A percentile compares a stretch with the other conserved stretches of the same genome.
These are phyloP conservation scores for Trichoderma orchidacearum DNA, from an alignment of 495 filamentous ascomycete genomes.

Conservation along the genomic window DNA sequence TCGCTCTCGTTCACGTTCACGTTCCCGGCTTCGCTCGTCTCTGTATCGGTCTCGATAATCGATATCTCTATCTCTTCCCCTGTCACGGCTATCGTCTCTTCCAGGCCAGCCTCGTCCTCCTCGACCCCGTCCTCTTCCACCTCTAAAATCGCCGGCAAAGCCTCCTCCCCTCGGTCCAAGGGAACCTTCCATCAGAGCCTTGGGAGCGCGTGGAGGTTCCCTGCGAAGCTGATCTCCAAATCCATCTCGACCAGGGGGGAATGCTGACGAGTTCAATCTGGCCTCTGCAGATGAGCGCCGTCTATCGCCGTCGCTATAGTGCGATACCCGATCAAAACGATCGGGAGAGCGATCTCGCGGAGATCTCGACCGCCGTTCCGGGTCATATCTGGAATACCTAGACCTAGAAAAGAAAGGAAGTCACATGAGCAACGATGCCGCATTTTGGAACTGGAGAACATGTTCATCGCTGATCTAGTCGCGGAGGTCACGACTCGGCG, in stretches of 20 bases:
- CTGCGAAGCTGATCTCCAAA: conserved; percentile 29
- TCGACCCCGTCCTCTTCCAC: conserved; percentile 27
- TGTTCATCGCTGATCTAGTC: not conserved
- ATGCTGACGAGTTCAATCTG: conserved; percentile 30
- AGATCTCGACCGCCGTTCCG: conserved; percentile 35
- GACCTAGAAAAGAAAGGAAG: conserved; percentile 16
- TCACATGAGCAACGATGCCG: not conserved
- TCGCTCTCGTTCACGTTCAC: conserved; percentile 19
- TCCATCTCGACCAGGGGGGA: conserved; percentile 33
- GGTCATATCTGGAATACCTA: conserved; percentile 32
- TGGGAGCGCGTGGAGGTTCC: conserved; percentile 56
- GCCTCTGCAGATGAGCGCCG: conserved; percentile 32
- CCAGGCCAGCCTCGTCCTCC: conserved; percentile 22
- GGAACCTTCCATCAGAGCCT: conserved; percentile 51
- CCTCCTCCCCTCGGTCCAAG: conserved; percentile 40
- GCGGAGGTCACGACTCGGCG: not conserved
- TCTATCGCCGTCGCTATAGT: conserved; percentile 35
- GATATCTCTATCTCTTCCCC: conserved; percentile 43
- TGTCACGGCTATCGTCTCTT: conserved; percentile 49
- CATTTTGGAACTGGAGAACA: not conserved
- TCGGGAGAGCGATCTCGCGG: conserved; percentile 44
- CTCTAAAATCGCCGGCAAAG: conserved; percentile 31
- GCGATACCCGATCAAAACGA: conserved; percentile 32
- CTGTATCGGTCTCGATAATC: conserved; percentile 36
- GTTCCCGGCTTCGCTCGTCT: conserved; percentile 35